Evolutionary conservation across 257 asterid genomes (phyloP), one percentile per base, ranked within the genome.

Genomic region (Jaltomata sinuosa): DNA sequence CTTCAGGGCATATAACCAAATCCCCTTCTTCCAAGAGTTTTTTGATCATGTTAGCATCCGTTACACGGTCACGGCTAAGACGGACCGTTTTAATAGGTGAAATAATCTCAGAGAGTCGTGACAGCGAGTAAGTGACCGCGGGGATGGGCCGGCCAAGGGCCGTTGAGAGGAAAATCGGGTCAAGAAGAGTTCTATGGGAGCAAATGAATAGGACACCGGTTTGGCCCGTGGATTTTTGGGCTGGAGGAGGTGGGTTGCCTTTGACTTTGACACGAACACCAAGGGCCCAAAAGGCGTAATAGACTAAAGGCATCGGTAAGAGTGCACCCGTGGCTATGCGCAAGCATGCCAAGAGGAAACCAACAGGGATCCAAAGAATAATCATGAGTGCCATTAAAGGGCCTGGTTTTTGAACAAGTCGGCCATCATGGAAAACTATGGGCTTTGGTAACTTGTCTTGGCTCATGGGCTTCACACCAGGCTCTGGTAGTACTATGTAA

Each of bases 121-220:
- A 92, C 4, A 94, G 59, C 0, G 98, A 94, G 79, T 93, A 94
- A 3, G 94, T 91, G 76, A 94, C 93, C 1, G 97, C 94, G 0
- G 97, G 91, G 78, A 92, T 93, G 10, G 94, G 94, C 31, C 97
- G 94, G 55, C 94, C 92, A 0, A 94, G 93, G 36, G 93, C 94
- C 3, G 91, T 79, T 61, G 98, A 94, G 52, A 94, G 93, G 69
- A 91, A 91, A 81, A 93, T 89, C 31, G 97, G 95, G 87, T 93
- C 98, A 53, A 94, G 93, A 42, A 94, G 93, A 3, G 97, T 91
- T 11, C 98, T 85, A 49, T 94, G 97, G 11, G 97, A 93, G 89
- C 97, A 94, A 22, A 94, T 84, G 83, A 93, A 94, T 45, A 94
- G 87, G 11, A 91, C 94, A 0, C 97, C 97, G 0, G 91, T 84